A percentile compares a stretch with the other conserved stretches of the same genome.
phyloP scores from a whole-genome alignment of 2,329 filamentous ascomycete genomes.

The Thelonectria discophora region DNA sequence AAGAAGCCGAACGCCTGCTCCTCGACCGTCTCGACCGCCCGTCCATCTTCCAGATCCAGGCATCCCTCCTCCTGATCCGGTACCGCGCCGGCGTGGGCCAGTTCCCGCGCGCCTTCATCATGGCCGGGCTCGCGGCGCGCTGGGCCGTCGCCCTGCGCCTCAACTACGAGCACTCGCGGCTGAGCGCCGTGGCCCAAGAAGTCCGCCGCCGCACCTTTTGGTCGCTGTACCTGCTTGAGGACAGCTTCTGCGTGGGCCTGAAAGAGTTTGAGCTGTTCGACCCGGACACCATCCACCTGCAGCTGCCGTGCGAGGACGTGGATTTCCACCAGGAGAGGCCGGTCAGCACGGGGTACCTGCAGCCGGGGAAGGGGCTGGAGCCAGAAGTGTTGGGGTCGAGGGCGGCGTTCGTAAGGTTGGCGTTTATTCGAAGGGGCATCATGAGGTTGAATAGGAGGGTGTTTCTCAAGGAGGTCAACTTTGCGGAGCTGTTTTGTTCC shows the following conservation, averaged over 20 bases:
- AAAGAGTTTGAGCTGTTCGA: slow-evolving; percentile 43
- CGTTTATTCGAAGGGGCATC: slow-evolving; percentile 36
- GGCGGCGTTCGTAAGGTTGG: slow-evolving; percentile 38
- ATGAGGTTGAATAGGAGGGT: slow-evolving; percentile 41
- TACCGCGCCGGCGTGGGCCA: slow-evolving; percentile 40
- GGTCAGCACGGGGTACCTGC: slow-evolving; percentile 38
- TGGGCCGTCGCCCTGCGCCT: slow-evolving; percentile 42
- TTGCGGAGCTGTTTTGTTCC: slow-evolving; percentile 36
- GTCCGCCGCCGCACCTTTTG: slow-evolving; percentile 40
- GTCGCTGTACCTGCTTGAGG: slow-evolving; percentile 40
- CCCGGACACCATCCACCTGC: slow-evolving; percentile 38
- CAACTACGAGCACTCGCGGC: slow-evolving; percentile 40
- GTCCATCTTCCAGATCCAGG: slow-evolving; percentile 42
- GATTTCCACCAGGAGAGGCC: slow-evolving; percentile 36
- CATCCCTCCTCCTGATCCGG: slow-evolving; percentile 39
- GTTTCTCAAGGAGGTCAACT: slow-evolving; percentile 37
- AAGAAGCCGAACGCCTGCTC: slow-evolving; percentile 38
- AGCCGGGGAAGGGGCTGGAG: slow-evolving; percentile 39
- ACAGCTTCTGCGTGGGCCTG: slow-evolving; percentile 41
- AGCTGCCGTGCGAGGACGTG: slow-evolving; percentile 38
- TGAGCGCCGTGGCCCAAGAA: slow-evolving; percentile 38
- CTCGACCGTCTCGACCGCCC: slow-evolving; percentile 39
- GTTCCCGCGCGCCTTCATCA: slow-evolving; percentile 41
- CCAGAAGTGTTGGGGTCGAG: slow-evolving; percentile 36
- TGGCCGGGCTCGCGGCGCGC: slow-evolving; percentile 39